Evolutionary conservation across 2,329 filamentous ascomycete species (phyloP), one percentile per base, ranked within the genome.

Genomic region (Pseudocercospora fijiensis): DNA sequence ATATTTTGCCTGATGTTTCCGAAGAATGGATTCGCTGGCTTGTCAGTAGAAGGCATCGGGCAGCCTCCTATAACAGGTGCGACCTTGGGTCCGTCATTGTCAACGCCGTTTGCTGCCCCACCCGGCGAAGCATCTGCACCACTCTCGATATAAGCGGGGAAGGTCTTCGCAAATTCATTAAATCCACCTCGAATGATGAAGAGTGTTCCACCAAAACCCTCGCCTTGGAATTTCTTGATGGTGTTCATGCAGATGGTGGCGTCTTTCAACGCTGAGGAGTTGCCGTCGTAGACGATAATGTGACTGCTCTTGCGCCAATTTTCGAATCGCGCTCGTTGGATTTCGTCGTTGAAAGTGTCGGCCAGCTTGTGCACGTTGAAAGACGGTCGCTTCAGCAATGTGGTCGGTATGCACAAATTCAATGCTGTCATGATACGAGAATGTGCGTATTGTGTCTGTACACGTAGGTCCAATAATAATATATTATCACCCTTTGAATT

Each of bases 1-100:
- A 96, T 94, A 68, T 98, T 96, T 76, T 98, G 95, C 49, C 95
- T 88, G 71, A 99, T 98, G 68, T 97, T 98, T 65, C 88, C 88
- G 76, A 98, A 98, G 80, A 99, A 98, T 0, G 94, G 93, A 71
- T 96, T 96, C 0, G 87, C 84, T 0, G 86, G 85, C 64, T 87
- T 87, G 68, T 86, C 84, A 0, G 86, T 83, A 43, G 81, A 80
- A 0, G 95, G 95, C 75, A 98, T 87, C 64, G 87, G 85, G 67
- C 96, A 96, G 6, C 94, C 94, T 63, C 94, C 95, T 63, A 92
- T 90, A n/a, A 96, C 90, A 1, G 91, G 90, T 1, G 89, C 85
- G 43, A 92, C 81, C 18, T 82, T 83, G 16, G 84, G 83, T 4
- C 82, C 76, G 73, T 73, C 52, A 79, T 81, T 53, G 85, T 83